Evolutionary conservation across 768 basidiomycete species (phyloP).

Genomic region (Chlorophyllum brunneum): DNA sequence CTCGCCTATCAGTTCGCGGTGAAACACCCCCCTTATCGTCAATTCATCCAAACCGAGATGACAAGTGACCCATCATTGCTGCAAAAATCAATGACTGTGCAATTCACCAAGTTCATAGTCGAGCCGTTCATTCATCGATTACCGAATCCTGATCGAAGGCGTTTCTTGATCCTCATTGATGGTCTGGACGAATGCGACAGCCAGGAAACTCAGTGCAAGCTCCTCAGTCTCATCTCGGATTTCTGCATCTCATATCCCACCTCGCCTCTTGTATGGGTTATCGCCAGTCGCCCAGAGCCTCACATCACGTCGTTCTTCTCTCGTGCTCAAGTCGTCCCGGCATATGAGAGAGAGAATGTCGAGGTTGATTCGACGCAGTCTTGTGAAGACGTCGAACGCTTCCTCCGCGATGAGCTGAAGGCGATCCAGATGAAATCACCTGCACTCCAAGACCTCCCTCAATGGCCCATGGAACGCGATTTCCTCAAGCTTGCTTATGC

Average conservation of each 20-base stretch:
- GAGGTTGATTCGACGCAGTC: constrained; percentile 13
- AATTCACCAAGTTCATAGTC: constrained; percentile 14
- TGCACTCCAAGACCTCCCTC: too few relatives aligned
- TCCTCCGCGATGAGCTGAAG: too few relatives aligned
- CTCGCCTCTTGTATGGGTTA: constrained; percentile 19
- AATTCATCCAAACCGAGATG: constrained; percentile 8
- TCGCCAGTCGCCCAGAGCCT: constrained; percentile 25
- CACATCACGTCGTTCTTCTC: constrained; percentile 16
- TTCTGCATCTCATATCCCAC: background rate
- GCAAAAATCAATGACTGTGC: constrained; percentile 10
- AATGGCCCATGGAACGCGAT: too few relatives aligned
- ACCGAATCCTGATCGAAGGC: too few relatives aligned
- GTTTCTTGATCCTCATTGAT: constrained; percentile 17
- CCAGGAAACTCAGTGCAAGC: constrained; percentile 10
- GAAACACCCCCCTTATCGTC: background rate
- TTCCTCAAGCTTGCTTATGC: constrained; percentile 17
- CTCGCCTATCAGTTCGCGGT: constrained; percentile 20
- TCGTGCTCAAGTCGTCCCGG: background rate
- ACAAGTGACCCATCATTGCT: constrained; percentile 6
- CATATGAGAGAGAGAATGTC: constrained; percentile 2
- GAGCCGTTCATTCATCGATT: constrained; percentile 3
- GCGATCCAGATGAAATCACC: too few relatives aligned
- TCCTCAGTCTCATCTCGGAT: constrained; percentile 14
- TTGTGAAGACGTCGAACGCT: constrained; percentile 17
- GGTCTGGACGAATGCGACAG: constrained; percentile 24